These are phyloP conservation scores for Fusarium humuli DNA, from an alignment of 2,329 filamentous ascomycete species.

Conservation along the genomic window DNA sequence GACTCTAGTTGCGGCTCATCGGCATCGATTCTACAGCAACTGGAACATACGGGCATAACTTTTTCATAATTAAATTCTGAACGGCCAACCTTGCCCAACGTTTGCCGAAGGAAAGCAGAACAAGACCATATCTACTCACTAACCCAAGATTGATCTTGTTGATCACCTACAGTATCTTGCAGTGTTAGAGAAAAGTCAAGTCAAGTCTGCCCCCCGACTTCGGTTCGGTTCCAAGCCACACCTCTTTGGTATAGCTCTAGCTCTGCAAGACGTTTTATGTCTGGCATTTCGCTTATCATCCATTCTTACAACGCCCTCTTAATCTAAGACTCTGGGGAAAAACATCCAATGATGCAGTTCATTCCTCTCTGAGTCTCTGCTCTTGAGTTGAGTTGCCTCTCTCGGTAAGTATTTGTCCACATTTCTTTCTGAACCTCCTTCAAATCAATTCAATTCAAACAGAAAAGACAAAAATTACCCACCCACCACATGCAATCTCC, in stretches of 20 bases:
- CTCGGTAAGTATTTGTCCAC: conserved; percentile 30
- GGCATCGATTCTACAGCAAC: conserved; percentile 18
- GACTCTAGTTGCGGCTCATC: conserved; percentile 13
- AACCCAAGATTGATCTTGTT: background rate
- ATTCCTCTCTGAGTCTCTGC: conserved; percentile 18
- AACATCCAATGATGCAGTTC: conserved; percentile 22
- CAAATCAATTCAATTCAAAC: conserved; percentile 11
- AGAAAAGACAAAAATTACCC: conserved; percentile 22
- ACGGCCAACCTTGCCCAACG: background rate
- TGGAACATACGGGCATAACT: background rate
- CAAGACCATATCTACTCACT: background rate
- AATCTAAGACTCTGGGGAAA: conserved; percentile 42
- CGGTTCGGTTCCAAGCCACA: conserved; percentile 27
- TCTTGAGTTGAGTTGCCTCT: background rate
- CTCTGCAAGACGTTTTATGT: conserved; percentile 16
- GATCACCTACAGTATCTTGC: background rate
- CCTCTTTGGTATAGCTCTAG: conserved; percentile 1
- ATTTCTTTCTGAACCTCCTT: conserved; percentile 37
- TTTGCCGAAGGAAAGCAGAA: background rate
- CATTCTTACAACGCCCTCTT: conserved; percentile 18
- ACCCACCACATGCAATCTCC: conserved; percentile 39
- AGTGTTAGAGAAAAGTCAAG: conserved; percentile 5
- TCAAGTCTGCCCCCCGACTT: conserved; percentile 6
- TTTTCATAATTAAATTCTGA: conserved; percentile 16
- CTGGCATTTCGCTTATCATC: conserved; percentile 32